Evolutionary conservation across 2,329 filamentous ascomycete species (phyloP), one percentile per base, ranked within the genome.

Genomic region (Monilinia polystroma): DNA sequence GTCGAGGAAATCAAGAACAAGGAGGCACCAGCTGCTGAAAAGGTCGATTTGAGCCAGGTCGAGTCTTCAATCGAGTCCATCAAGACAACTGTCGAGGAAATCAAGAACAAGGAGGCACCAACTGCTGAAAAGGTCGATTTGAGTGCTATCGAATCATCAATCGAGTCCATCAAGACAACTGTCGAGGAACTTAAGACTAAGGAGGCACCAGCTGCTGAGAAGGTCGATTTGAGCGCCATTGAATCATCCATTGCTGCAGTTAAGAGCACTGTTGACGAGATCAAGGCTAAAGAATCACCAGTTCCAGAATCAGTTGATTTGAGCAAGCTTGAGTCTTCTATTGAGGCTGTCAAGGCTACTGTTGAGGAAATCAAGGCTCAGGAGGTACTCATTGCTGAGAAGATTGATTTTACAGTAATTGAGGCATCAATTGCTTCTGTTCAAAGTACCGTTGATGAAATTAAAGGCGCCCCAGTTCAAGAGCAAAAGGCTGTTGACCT

Each of bases 181-280:
- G 14, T 72, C 0, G 58, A 64, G 2, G 72, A 72, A 5, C 71
- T 74, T 41, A 71, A 73, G 53, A 5, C 64, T 10, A 63, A 63
- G 52, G 66, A 68, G n/a, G 38, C 57, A 1, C 71, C 72, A 51
- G 60, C 64, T 12, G 35, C 23, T 1, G 60, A 63, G 0, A 55
- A 41, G 23, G 23, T 63, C 0, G 60, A 63, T 45, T 43, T 63
- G 6, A 63, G 60, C 2, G 3, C 26, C 1, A 11, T 63, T 0
- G 62, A 64, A 2, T 18, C 60, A 11, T 63, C 60, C 0, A 35
- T 63, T 23, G 60, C 38, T 3, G 55, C 60, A 2, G 18, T 70
- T 41, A 69, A 69, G 54, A 51, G 45, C 3, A 41, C 52, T 7
- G 54, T 63, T 68, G 38, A 55, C 4, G 70, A 72, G 23, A 68